A percentile compares a stretch with the other conserved stretches of the same genome.
These are phyloP conservation scores for Auriscalpium microsporum DNA, from an alignment of 768 basidiomycete species.

Conservation along the genomic window DNA sequence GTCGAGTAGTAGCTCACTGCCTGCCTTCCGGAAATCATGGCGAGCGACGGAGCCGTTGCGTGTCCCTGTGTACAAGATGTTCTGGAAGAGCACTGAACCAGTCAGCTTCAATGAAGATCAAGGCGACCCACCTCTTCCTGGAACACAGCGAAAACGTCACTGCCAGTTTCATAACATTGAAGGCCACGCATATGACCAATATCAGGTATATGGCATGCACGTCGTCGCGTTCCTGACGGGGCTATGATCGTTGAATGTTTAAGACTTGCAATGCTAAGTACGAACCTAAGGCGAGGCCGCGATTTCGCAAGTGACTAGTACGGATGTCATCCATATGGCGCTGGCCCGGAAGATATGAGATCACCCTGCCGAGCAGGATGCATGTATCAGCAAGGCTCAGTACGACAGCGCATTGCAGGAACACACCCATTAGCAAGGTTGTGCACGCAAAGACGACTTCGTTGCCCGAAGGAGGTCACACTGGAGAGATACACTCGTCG, in stretches of 20 bases:
- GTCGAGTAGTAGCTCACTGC: slow-evolving; percentile 33
- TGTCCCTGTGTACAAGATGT: slow-evolving; percentile 18
- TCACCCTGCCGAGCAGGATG: too few species aligned
- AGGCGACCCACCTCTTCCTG: slow-evolving; percentile 37
- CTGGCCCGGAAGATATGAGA: too few species aligned
- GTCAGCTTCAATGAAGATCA: background rate
- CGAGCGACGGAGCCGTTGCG: slow-evolving; percentile 51
- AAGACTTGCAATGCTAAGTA: background rate
- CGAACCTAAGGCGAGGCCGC: slow-evolving; percentile 46
- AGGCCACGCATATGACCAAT: slow-evolving; percentile 32
- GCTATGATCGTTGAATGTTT: background rate
- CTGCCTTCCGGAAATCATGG: slow-evolving; percentile 38
- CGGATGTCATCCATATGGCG: slow-evolving; percentile 42
- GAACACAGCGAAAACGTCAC: slow-evolving; percentile 56
- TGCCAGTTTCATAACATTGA: slow-evolving; percentile 40
- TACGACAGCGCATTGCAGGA: background rate
- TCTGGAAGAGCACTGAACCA: slow-evolving; percentile 1
- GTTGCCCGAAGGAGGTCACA: slow-evolving; percentile 13
- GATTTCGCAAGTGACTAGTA: slow-evolving; percentile 40
- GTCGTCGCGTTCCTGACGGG: slow-evolving; percentile 41
- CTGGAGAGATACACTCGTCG: background rate
- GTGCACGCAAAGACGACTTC: background rate
- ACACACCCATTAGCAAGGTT: slow-evolving; percentile 1
- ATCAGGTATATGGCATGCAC: slow-evolving; percentile 44
- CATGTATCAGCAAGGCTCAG: too few species aligned